Percentiles rank a stretch among this genome's conserved stretches.
Evolutionary conservation across 306 rosid species (phyloP).

Genomic region (Amphicarpaea edgeworthii): DNA sequence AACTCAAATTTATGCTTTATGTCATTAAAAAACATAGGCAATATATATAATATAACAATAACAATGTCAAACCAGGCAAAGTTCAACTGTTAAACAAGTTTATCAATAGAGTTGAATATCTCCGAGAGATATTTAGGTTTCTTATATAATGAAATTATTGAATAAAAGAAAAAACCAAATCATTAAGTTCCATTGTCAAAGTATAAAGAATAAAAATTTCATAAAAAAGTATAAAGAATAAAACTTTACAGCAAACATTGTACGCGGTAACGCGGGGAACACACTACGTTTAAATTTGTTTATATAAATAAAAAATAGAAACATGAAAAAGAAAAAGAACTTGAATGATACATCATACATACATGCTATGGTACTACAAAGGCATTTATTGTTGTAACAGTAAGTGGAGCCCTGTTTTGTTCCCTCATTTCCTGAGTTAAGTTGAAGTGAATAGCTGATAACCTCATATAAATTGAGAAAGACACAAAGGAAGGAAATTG

Average conservation of each 20-base stretch:
- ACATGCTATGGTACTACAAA: too few species aligned
- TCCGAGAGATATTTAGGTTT: neutral
- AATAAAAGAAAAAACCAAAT: neutral
- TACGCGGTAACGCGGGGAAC: slow-evolving; percentile 1
- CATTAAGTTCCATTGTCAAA: neutral
- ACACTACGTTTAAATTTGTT: neutral
- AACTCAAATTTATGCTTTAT: neutral
- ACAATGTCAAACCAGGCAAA: neutral
- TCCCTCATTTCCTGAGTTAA: neutral
- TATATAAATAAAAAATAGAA: neutral
- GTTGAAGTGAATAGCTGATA: neutral
- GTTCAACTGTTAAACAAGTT: neutral
- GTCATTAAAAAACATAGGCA: neutral
- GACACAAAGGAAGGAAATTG: neutral
- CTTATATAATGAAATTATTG: neutral
- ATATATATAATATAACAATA: neutral
- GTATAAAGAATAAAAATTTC: neutral
- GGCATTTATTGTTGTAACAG: neutral
- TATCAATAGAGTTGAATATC: neutral
- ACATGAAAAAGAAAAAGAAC: neutral
- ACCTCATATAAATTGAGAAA: neutral
- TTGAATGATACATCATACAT: neutral
- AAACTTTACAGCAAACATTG: neutral
- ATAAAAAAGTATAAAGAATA: neutral
- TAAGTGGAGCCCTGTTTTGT: neutral